Percentiles rank a stretch among this genome's conserved stretches.
Conservation (phyloP, 202 grass and related monocot genomes). For the Setaria italica region DNA sequence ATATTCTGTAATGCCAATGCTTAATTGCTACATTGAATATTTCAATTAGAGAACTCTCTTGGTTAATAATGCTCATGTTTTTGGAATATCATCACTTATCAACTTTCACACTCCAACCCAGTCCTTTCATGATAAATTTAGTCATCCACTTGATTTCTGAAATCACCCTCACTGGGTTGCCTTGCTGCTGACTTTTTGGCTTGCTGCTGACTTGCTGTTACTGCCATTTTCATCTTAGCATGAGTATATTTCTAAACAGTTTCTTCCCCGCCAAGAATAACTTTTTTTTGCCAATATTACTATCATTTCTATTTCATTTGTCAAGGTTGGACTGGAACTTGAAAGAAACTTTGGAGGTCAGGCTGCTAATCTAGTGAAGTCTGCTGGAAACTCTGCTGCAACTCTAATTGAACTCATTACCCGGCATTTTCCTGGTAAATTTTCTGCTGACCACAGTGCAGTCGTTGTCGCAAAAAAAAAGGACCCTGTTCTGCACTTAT, state of each 20-base stretch:
- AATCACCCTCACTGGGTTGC: not conserved
- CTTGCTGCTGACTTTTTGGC: no score
- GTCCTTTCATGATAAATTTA: not conserved
- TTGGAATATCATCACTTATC: not conserved
- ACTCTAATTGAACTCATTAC: constrained; percentile 78
- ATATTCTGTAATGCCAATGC: not conserved
- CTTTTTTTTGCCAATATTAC: not conserved
- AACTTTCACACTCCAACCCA: not conserved
- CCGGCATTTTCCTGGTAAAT: constrained; percentile 86
- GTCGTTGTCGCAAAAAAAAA: not conserved
- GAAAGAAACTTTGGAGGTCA: constrained; percentile 80
- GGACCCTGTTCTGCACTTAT: not conserved
- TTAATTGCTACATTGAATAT: not conserved
- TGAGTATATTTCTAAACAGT: not conserved
- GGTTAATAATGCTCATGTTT: not conserved
- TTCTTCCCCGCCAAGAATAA: not conserved
- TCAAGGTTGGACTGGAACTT: constrained; percentile 80
- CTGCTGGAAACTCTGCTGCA: constrained; percentile 83
- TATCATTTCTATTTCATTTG: not conserved
- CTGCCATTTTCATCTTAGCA: not conserved
- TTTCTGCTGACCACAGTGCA: not conserved
- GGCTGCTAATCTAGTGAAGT: constrained; percentile 86
- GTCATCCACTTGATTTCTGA: constrained; percentile 1
- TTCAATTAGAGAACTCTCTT: not conserved
- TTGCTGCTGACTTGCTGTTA: not conserved